Evolutionary conservation across 192 early-diverging fungal genomes (phyloP).

Genomic region (Podila horticola): DNA sequence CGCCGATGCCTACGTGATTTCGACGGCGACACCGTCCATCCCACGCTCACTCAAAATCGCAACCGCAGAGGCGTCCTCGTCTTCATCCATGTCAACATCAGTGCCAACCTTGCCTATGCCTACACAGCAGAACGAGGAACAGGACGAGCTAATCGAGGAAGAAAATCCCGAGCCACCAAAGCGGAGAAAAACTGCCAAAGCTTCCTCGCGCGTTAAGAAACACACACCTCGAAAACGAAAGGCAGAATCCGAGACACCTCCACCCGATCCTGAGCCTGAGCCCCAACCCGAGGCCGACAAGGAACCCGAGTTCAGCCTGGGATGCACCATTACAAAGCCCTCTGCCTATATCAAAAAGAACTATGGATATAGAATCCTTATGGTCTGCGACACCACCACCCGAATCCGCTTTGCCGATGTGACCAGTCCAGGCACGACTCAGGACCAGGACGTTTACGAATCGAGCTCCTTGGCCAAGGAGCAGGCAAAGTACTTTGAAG

Average conservation of each 20-base stretch:
- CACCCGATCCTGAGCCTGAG: too few species aligned
- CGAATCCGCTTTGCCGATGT: conserved; percentile 28
- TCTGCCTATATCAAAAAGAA: conserved; percentile 9
- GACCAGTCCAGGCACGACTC: conserved; percentile 7
- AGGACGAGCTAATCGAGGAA: background rate
- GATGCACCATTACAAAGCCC: background rate
- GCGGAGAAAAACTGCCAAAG: background rate
- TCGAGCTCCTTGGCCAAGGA: conserved; percentile 9
- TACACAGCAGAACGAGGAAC: background rate
- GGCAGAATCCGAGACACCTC: too few species aligned
- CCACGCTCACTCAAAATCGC: conserved; percentile 1
- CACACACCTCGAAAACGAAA: too few species aligned
- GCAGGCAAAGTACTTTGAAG: conserved; percentile 6
- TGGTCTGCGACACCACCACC: conserved; percentile 30
- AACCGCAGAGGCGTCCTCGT: background rate
- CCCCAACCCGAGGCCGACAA: too few species aligned
- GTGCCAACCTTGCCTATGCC: background rate
- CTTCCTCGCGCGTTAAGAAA: too few species aligned
- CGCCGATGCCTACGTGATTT: conserved; percentile 14
- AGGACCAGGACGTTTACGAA: conserved; percentile 4
- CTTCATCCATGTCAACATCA: background rate
- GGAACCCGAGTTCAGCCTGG: background rate
- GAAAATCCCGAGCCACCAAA: background rate
- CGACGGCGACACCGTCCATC: conserved; percentile 1
- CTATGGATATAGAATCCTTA: conserved; percentile 28